A percentile compares a stretch with the other conserved stretches of the same genome.
phyloP scores from a whole-genome alignment of 2,329 filamentous ascomycete genomes.

The Didymella exigua region DNA sequence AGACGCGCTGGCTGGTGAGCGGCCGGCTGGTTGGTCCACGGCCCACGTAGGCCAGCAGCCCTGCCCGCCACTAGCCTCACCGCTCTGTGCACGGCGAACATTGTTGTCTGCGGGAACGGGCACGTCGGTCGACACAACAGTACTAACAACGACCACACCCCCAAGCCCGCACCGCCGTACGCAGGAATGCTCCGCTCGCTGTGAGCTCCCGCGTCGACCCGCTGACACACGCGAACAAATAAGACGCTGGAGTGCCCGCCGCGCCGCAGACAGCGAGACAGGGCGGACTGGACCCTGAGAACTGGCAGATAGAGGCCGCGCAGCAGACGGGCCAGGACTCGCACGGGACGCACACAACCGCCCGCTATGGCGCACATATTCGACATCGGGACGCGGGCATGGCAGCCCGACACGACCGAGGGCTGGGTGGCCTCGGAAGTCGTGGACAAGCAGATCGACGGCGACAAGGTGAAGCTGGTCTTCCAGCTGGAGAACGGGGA shows the following conservation, averaged over 20 bases:
- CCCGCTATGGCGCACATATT: conserved; percentile 83
- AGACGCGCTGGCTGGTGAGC: conserved; percentile 5
- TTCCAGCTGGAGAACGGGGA: conserved; percentile 93
- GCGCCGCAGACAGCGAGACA: conserved; percentile 9
- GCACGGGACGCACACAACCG: conserved; percentile 32
- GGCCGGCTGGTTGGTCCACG: conserved; percentile 6
- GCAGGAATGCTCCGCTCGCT: conserved; percentile 36
- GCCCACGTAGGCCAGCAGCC: conserved; percentile 1
- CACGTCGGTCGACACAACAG: conserved; percentile 8
- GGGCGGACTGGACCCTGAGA: conserved; percentile 37
- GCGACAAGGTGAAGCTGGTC: conserved; percentile 83
- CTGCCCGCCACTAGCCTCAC: conserved; percentile 5
- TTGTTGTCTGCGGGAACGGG: conserved; percentile 19
- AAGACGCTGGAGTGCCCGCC: conserved; percentile 28
- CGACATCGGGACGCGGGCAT: conserved; percentile 95
- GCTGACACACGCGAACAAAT: conserved; percentile 18
- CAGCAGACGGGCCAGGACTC: conserved; percentile 23
- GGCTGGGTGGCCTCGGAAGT: conserved; percentile 98
- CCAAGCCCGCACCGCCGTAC: conserved; percentile 8
- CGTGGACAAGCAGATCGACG: conserved; percentile 79
- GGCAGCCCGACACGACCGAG: conserved; percentile 95
- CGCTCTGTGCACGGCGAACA: conserved; percentile 19
- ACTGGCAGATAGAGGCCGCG: conserved; percentile 11
- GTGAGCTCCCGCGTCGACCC: conserved; percentile 37
- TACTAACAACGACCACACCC: too few species aligned